phyloP scores from a whole-genome alignment of 306 rosid species.

The Rosa lucieae region DNA sequence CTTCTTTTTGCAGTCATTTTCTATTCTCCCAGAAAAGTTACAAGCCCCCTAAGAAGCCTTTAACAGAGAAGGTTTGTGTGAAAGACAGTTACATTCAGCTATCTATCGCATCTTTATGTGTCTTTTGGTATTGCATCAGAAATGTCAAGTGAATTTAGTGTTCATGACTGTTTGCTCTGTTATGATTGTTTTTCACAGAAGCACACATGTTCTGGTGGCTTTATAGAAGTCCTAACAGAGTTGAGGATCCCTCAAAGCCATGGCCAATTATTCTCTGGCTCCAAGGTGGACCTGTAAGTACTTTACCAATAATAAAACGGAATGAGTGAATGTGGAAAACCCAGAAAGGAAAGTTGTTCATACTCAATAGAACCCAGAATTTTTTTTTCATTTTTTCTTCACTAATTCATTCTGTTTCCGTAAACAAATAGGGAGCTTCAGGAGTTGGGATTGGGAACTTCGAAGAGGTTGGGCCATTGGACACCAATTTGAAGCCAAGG shows the following conservation, averaged over 20 bases:
- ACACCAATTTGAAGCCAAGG: conserved; percentile 59
- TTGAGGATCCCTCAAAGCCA: conserved; percentile 70
- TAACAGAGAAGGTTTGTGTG: no score
- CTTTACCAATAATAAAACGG: not conserved
- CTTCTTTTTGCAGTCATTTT: no score
- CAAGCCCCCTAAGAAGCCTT: no score
- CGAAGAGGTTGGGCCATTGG: conserved; percentile 80
- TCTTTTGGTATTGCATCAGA: not conserved
- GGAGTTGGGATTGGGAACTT: conserved; percentile 90
- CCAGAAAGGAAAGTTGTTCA: not conserved
- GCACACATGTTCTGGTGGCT: conserved; percentile 99
- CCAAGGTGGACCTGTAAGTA: conserved; percentile 97
- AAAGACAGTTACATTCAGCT: no score
- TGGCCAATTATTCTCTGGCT: conserved; percentile 97
- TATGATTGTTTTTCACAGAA: conserved; percentile 43
- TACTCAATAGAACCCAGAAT: conserved; percentile 4
- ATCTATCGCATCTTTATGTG: not conserved
- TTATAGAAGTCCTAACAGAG: conserved; percentile 81
- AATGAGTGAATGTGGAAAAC: not conserved
- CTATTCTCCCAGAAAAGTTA: no score
- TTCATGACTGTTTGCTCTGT: not conserved
- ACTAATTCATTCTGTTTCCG: not conserved
- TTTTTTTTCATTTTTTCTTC: not conserved
- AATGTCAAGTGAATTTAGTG: not conserved
- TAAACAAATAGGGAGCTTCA: conserved; percentile 61